Percentiles rank a stretch among this genome's conserved stretches.
phyloP scores from a whole-genome alignment of 2,329 filamentous ascomycete genomes.

The Apiospora koreana region DNA sequence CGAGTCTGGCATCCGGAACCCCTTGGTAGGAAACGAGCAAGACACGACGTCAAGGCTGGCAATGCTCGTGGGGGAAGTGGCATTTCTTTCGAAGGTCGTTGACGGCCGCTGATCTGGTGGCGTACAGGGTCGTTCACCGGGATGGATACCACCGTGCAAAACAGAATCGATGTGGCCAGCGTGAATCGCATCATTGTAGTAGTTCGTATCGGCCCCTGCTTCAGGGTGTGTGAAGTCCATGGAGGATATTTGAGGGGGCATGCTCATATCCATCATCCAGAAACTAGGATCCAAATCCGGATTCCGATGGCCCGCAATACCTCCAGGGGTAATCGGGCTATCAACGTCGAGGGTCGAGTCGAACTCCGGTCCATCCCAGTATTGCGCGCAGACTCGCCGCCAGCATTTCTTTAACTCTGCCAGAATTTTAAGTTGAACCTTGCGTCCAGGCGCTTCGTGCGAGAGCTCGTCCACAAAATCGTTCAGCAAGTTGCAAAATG shows the following conservation, averaged over 20 bases:
- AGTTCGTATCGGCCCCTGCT: slow-evolving; percentile 36
- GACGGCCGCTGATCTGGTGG: slow-evolving; percentile 38
- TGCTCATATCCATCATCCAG: slow-evolving; percentile 49
- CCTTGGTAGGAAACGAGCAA: slow-evolving; percentile 63
- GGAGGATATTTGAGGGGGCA: slow-evolving; percentile 46
- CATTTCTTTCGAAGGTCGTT: slow-evolving; percentile 31
- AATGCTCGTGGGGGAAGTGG: slow-evolving; percentile 57
- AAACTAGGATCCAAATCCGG: slow-evolving; percentile 55
- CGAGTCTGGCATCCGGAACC: slow-evolving; percentile 39
- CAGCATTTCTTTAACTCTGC: slow-evolving; percentile 96
- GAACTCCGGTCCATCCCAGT: slow-evolving; percentile 79
- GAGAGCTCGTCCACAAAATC: slow-evolving; percentile 58
- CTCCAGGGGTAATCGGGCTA: slow-evolving; percentile 73
- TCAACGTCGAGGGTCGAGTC: slow-evolving; percentile 62
- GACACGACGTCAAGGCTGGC: slow-evolving; percentile 63
- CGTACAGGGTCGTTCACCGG: slow-evolving; percentile 44
- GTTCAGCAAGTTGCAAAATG: slow-evolving; percentile 83
- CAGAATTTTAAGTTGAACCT: slow-evolving; percentile 77
- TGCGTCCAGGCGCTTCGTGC: slow-evolving; percentile 43
- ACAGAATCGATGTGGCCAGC: slow-evolving; percentile 51
- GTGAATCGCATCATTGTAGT: slow-evolving; percentile 48
- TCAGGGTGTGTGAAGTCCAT: slow-evolving; percentile 33
- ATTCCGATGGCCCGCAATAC: slow-evolving; percentile 64
- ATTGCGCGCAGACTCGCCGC: slow-evolving; percentile 85
- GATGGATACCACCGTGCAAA: slow-evolving; percentile 30